These are phyloP conservation scores for Rhynchospora breviuscula DNA, from an alignment of 176 grass and related monocot species.

Conservation along the genomic window DNA sequence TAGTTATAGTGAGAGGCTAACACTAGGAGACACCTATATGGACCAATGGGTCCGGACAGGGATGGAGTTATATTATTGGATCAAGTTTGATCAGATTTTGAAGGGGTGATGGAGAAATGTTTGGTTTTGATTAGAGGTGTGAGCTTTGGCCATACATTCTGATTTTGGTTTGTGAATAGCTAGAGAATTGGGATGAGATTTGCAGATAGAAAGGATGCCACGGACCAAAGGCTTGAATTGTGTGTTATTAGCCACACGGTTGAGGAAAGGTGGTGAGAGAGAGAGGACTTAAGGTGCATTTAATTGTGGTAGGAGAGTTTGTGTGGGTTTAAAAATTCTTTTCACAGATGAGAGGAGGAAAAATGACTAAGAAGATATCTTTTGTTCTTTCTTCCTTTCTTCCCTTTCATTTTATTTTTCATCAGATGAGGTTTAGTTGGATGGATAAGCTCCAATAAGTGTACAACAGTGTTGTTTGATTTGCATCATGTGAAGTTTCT, in stretches of 20 bases:
- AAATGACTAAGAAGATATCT: neutral
- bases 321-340: constrained; percentile 7
- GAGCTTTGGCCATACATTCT: constrained; percentile 16
- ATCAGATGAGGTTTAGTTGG: neutral
- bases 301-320: constrained; percentile 15
- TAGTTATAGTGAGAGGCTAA: constrained; percentile 12
- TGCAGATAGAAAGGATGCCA: constrained; percentile 23
- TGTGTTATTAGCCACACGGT: constrained; percentile 14
- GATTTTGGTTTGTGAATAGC: constrained; percentile 3
- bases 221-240: constrained; percentile 21
- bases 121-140: constrained; percentile 9
- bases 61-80: constrained; percentile 3
- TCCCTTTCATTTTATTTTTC: neutral
- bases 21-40: neutral
- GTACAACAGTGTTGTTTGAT: neutral
- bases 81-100: neutral
- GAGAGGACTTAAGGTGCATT: neutral
- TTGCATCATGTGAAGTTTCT: constrained; percentile 5
- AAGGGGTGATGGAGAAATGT: neutral
- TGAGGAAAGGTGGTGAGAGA: constrained; percentile 8
- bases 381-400: neutral
- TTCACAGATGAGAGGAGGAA: constrained; percentile 1
- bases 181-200: constrained; percentile 23
- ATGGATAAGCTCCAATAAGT: neutral
- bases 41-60: neutral